A percentile compares a stretch with the other conserved stretches of the same genome.
Evolutionary conservation across 1,284 basidiomycete species (phyloP).

Genomic region (Moniliella sp.): DNA sequence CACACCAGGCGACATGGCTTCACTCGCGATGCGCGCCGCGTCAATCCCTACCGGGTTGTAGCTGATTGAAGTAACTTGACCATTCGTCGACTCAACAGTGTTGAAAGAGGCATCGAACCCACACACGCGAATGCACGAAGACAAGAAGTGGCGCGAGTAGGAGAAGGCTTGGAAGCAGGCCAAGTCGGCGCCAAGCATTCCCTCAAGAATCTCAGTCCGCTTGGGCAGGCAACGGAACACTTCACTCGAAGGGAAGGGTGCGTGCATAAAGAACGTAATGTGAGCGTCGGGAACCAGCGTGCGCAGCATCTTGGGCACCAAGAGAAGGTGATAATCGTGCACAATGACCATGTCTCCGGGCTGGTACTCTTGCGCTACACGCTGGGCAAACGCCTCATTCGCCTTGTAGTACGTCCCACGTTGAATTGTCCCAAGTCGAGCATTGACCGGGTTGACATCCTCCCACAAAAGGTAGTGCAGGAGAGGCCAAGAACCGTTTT

Average conservation of each 20-base stretch:
- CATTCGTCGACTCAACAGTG: conserved; percentile 68
- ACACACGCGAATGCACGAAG: conserved; percentile 80
- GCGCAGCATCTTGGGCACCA: conserved; percentile 66
- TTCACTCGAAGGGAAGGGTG: conserved; percentile 87
- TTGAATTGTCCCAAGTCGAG: conserved; percentile 39
- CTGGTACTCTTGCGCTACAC: conserved; percentile 52
- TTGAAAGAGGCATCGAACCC: conserved; percentile 64
- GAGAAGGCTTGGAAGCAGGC: conserved; percentile 91
- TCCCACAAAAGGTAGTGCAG: conserved; percentile 98
- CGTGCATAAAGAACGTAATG: conserved; percentile 84
- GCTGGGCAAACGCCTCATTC: conserved; percentile 63
- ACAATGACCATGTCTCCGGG: conserved; percentile 60
- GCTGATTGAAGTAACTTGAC: conserved; percentile 59
- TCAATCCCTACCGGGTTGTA: conserved; percentile 97
- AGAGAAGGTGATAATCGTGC: conserved; percentile 56
- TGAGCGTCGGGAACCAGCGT: conserved; percentile 52
- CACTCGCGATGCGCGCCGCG: conserved; percentile 62
- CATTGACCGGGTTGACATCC: conserved; percentile 46
- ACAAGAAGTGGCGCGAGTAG: conserved; percentile 82
- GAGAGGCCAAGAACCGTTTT: conserved; percentile 88
- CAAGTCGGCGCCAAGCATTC: conserved; percentile 89
- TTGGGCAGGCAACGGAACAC: conserved; percentile 76
- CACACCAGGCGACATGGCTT: conserved; percentile 60
- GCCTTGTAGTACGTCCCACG: conserved; percentile 69
- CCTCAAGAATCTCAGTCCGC: conserved; percentile 77